A percentile compares a stretch with the other conserved stretches of the same genome.
Conservation (phyloP, 495 filamentous ascomycete genomes). For the Hypoxylon intermedium region DNA sequence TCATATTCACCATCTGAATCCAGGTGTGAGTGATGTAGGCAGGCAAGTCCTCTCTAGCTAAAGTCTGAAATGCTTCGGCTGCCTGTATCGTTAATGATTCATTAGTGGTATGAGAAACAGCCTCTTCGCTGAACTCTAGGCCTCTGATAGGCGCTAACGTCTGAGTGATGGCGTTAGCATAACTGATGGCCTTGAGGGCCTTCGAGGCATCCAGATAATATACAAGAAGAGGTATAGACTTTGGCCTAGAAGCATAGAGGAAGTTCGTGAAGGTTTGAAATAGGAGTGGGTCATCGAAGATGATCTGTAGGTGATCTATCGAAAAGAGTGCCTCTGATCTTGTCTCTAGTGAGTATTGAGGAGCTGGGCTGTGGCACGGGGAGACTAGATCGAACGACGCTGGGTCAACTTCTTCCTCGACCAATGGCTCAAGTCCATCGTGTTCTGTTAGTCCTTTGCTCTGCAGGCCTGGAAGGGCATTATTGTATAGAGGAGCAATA, state of each 20-base stretch:
- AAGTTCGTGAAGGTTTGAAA: slow-evolving; percentile 70
- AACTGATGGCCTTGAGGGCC: slow-evolving; percentile 71
- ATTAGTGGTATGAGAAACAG: slow-evolving; percentile 57
- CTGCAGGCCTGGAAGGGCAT: slow-evolving; percentile 49
- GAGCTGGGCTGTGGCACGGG: slow-evolving; percentile 35
- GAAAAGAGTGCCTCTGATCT: slow-evolving; percentile 71
- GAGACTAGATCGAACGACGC: slow-evolving; percentile 61
- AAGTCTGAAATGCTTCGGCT: slow-evolving; percentile 60
- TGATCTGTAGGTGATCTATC: slow-evolving; percentile 65
- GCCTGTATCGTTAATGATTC: slow-evolving; percentile 65
- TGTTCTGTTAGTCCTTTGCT: slow-evolving; percentile 44
- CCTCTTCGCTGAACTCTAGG: slow-evolving; percentile 53
- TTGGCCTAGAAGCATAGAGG: slow-evolving; percentile 64
- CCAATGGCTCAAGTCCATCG: slow-evolving; percentile 57
- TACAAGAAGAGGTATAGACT: slow-evolving; percentile 68
- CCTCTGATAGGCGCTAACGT: slow-evolving; percentile 57
- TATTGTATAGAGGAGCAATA: slow-evolving; percentile 29
- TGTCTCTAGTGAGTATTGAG: slow-evolving; percentile 62
- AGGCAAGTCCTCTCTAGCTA: slow-evolving; percentile 72
- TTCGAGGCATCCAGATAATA: slow-evolving; percentile 76
- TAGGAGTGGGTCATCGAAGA: slow-evolving; percentile 68
- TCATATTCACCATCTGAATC: slow-evolving; percentile 62
- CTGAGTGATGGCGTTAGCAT: slow-evolving; percentile 68
- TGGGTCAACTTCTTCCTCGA: slow-evolving; percentile 56
- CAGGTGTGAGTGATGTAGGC: slow-evolving; percentile 72